A percentile compares a stretch with the other conserved stretches of the same genome.
Conservation (phyloP, 176 grass and related monocot genomes). For the Echinochloa phyllopogon region DNA sequence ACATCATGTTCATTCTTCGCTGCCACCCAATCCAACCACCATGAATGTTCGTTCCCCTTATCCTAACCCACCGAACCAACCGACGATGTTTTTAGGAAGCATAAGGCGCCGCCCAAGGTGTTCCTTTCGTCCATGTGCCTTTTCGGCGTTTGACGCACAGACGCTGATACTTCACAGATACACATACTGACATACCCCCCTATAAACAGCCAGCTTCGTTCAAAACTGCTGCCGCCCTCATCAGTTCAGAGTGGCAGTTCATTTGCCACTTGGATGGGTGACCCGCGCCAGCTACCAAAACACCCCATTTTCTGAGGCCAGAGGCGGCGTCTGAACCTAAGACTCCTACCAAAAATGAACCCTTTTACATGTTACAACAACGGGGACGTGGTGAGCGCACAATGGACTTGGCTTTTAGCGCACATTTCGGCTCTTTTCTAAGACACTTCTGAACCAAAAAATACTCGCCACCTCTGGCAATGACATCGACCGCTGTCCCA, state of each 20-base stretch:
- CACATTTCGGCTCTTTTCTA: neutral
- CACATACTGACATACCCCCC: neutral
- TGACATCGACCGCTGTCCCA: neutral
- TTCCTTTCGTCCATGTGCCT: neutral
- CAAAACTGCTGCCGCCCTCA: neutral
- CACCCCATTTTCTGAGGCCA: neutral
- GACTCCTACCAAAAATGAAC: conserved; percentile 18
- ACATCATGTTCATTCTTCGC: neutral
- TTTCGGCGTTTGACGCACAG: neutral
- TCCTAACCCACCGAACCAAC: neutral
- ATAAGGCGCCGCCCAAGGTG: neutral
- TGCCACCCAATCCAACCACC: neutral
- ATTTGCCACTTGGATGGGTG: neutral
- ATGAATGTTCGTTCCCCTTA: neutral
- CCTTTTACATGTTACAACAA: conserved; percentile 39
- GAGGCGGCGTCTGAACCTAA: conserved; percentile 6
- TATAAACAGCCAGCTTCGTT: neutral
- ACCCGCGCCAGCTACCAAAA: neutral
- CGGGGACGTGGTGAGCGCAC: neutral
- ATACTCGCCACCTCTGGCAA: conserved; percentile 12
- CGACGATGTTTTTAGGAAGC: neutral
- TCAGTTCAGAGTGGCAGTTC: neutral
- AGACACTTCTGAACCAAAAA: neutral
- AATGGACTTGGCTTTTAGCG: neutral
- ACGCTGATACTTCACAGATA: neutral